Base-by-base conservation (phyloP, 441 rosid species). In the Kokia cookei region DNA sequence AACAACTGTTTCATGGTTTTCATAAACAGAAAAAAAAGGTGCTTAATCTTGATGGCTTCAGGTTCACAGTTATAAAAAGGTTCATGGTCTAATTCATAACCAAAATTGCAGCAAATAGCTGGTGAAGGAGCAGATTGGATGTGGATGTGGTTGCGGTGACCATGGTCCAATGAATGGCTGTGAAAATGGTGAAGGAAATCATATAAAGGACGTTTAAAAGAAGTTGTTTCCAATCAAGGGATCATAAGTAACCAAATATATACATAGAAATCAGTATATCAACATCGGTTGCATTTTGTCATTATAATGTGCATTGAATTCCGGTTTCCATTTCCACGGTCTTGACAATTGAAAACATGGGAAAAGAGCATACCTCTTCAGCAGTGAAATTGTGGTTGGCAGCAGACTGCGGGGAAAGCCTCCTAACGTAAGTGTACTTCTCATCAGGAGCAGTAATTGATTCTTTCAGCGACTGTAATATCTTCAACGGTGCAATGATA, bases 401-500 rank as follows among this genome's bases (percentile, higher is more conserved):
- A 48, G 99, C 98, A 19, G 89, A 82, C 69, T 89, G 79, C 27
- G 91, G 92, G 63, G 98, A 84, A 57, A 94, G 82, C 77, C 91
- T 88, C 77, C 79, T 77, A 60, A 84, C 80, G 29, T 90, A 94
- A 42, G 96, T 85, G 86, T 91, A 93, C 80, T 94, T 94, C 76
- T 91, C 98, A 78, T 93, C 90, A 3, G 89, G 89, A 78, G 86
- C 50, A 48, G 85, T 85, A 15, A 83, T 48, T 1, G 97, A 89
- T 73, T 94, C 96, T 76, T 94, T 93, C 2, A 94, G 94, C 65
- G 96, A 93, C 69, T 89, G 91, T 82, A 94, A 64, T 4, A 94
- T 92, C 86, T 94, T 94, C 75, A 93, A 78, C 29, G 98, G 99
- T 10, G 97, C 96, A 72, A 94, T 91, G 66, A 93, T 90, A 76